Conservation (phyloP, 1,284 basidiomycete species). For the Apiotrichum brassicae region DNA sequence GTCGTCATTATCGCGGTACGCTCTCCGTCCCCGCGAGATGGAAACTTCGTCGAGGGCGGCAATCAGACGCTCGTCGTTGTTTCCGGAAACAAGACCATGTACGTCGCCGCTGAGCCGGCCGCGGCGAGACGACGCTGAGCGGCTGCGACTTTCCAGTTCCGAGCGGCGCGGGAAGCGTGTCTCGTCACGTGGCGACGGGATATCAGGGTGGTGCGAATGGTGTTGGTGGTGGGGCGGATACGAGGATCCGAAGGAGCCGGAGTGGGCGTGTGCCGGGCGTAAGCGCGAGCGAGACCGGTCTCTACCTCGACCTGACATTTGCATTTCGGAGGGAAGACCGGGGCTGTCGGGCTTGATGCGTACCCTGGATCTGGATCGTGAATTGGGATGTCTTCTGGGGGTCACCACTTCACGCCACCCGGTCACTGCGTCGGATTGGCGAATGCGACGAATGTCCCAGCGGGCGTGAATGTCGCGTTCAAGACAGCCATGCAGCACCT, state of each 20-base stretch:
- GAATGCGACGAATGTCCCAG: constrained; percentile 69
- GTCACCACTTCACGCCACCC: constrained; percentile 58
- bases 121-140: not conserved
- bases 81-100: not conserved
- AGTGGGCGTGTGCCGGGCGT: not conserved
- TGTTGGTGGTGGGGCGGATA: not conserved
- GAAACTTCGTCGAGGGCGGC: constrained; percentile 5
- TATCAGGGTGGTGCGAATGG: not conserved
- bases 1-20: not conserved
- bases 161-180: not conserved
- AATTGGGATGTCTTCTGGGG: constrained; percentile 19
- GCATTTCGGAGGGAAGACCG: not conserved
- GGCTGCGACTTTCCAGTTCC: not conserved
- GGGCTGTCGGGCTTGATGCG: constrained; percentile 4
- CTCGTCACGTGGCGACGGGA: not conserved
- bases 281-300: constrained; percentile 2
- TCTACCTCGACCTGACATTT: not conserved
- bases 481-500: constrained; percentile 68
- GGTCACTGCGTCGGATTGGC: constrained; percentile 69
- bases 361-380: constrained; percentile 20
- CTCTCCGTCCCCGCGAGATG: constrained; percentile 9
- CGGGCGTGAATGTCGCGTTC: constrained; percentile 56
- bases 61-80: constrained; percentile 1
- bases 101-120: not conserved
- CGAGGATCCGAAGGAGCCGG: not conserved